phyloP scores from a whole-genome alignment of 2,329 filamentous ascomycete species.

The Colletotrichum sojae region DNA sequence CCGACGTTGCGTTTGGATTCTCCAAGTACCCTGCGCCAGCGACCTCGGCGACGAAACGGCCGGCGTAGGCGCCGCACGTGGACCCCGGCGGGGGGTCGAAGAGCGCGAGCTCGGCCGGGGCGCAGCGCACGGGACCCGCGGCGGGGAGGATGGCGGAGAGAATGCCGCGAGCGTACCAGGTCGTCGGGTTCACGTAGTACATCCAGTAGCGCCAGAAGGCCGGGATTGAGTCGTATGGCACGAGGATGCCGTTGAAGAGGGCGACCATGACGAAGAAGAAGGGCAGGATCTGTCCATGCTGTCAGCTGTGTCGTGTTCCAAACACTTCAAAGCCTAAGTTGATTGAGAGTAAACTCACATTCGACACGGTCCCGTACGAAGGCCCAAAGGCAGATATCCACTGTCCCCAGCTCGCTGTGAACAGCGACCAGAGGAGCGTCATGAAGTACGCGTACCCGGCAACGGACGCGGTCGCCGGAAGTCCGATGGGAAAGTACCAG shows the following conservation, averaged over 20 bases:
- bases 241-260: constrained; percentile 80
- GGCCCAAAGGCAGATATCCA: constrained; percentile 89
- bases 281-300: constrained; percentile 67
- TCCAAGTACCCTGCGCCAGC: constrained; percentile 71
- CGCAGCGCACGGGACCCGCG: constrained; percentile 55
- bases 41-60: constrained; percentile 65
- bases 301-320: constrained; percentile 7
- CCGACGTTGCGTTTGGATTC: constrained; percentile 68
- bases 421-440: constrained; percentile 83
- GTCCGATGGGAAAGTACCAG: constrained; percentile 83
- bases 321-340: no score
- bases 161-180: constrained; percentile 35
- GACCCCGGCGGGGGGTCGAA: constrained; percentile 75
- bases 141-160: constrained; percentile 38
- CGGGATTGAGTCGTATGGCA: constrained; percentile 53
- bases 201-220: constrained; percentile 57
- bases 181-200: constrained; percentile 41
- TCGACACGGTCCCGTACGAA: constrained; percentile 83
- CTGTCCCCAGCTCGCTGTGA: constrained; percentile 82
- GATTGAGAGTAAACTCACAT: constrained; percentile 55
- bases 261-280: constrained; percentile 87
- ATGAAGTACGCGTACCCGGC: constrained; percentile 86
- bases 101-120: constrained; percentile 50
- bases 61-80: constrained; percentile 77
- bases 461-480: constrained; percentile 74